Percentiles rank a stretch among this genome's conserved stretches.
Evolutionary conservation across 495 filamentous ascomycete genomes (phyloP).

Genomic region (Annulohypoxylon nitens): DNA sequence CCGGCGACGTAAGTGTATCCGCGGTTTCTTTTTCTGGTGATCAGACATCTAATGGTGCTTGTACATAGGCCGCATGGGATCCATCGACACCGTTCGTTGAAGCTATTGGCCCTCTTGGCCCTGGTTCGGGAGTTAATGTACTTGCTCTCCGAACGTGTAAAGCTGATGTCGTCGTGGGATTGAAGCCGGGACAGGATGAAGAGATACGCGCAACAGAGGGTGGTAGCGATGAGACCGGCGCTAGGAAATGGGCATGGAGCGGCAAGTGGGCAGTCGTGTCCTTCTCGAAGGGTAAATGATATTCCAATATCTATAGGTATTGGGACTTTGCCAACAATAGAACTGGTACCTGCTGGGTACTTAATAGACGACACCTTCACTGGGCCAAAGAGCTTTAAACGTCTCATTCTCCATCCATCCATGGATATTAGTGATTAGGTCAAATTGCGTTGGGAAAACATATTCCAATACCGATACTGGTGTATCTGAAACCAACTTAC

Average conservation of each 20-base stretch:
- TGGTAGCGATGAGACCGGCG: slow-evolving; percentile 75
- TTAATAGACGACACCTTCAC: slow-evolving; percentile 31
- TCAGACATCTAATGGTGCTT: slow-evolving; percentile 6
- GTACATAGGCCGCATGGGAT: slow-evolving; percentile 79
- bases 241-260: slow-evolving; percentile 95
- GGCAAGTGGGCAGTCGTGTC: slow-evolving; percentile 97
- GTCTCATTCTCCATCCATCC: background rate
- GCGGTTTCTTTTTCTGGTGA: background rate
- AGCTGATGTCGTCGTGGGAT: slow-evolving; percentile 92
- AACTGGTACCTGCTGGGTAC: slow-evolving; percentile 27
- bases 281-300: slow-evolving; percentile 69
- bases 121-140: slow-evolving; percentile 81
- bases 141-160: slow-evolving; percentile 94
- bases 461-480: slow-evolving; percentile 32
- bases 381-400: background rate
- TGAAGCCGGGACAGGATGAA: slow-evolving; percentile 85
- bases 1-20: slow-evolving; percentile 78
- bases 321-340: background rate
- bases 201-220: slow-evolving; percentile 74
- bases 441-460: slow-evolving; percentile 13
- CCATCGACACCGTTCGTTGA: slow-evolving; percentile 86
- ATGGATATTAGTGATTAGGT: background rate
- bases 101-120: slow-evolving; percentile 89
- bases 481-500: slow-evolving; percentile 6
- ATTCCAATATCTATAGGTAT: background rate